phyloP scores from a whole-genome alignment of 371 early-diverging fungal species.

The Aphelidium insulamus region DNA sequence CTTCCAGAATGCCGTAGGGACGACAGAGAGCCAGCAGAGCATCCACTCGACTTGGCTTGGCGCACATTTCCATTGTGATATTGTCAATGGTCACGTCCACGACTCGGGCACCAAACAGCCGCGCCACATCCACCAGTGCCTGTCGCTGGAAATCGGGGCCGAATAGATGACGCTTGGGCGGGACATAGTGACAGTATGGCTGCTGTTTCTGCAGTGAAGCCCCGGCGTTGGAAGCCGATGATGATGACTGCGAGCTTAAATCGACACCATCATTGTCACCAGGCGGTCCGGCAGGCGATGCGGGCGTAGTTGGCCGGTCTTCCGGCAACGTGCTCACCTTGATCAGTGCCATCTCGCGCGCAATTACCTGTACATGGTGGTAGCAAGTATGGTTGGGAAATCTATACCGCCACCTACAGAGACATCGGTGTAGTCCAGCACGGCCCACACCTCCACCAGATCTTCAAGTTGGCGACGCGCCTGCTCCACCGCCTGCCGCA shows the following conservation, averaged over 20 bases:
- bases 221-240: too few species aligned
- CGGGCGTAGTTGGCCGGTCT: too few species aligned
- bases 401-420: neutral
- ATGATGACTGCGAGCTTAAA: neutral
- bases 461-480: conserved; percentile 84
- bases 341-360: conserved; percentile 72
- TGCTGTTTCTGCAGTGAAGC: neutral
- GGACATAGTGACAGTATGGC: neutral
- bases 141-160: conserved; percentile 54
- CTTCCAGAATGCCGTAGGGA: conserved; percentile 86
- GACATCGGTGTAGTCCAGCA: conserved; percentile 70
- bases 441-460: conserved; percentile 81
- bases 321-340: conserved; percentile 68
- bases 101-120: conserved; percentile 65
- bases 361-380: conserved; percentile 34
- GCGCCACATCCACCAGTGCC: conserved; percentile 53
- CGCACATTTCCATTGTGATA: conserved; percentile 60
- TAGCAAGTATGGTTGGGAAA: neutral
- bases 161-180: conserved; percentile 11
- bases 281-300: neutral
- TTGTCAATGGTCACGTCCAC: conserved; percentile 69
- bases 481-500: conserved; percentile 61
- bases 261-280: neutral
- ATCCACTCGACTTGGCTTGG: conserved; percentile 63
- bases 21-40: conserved; percentile 74